Base-by-base conservation (phyloP, 768 basidiomycete species). In the Pulveroboletus sp. region DNA sequence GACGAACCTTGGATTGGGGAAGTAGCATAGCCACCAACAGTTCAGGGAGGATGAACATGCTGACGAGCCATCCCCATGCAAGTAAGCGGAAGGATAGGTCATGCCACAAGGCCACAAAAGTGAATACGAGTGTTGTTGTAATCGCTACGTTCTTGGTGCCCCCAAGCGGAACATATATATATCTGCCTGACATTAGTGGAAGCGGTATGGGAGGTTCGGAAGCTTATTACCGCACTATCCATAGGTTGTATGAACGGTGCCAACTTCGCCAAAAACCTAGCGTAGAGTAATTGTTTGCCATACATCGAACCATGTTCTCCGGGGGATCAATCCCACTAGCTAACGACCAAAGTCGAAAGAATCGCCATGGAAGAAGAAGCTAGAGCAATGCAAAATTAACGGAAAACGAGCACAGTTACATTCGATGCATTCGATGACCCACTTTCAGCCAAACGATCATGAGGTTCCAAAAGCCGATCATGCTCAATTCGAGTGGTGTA, bases 301-400 rank as follows among this genome's bases (percentile, higher is more conserved):
- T 87, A 62, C 96, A 98, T n/a, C 96, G 80, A 11, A 99, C 79
- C 96, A 97, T 96, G 68, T 99, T 99, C 68, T 99, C 96, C 0
- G 95, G 96, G 0, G 93, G 88, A 59, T 96, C 91, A 31, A 97
- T 78, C 0, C 89, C 90, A 59, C 93, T 90, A 6, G 81, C 66
- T 18, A 98, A 72, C 3, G 94, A 86, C 93, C 94, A 97, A 17
- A 96, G 71, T 2, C 94, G 87, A 74, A 97, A 98, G 74, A 96
- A 96, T 10, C 95, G 80, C 95, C 95, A 97, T 0, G 93, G 89
- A 18, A 97, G 80, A 37, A 97, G 74, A 18, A 97, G 81, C 94
- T 97, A 58, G 39, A 36, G 31, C 9, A 31, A 30, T 35, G 12
- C 36, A 39, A 43, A 8, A 46, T 55, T 28, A 52, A 28, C 6